Evolutionary conservation across 441 rosid species (phyloP).

Genomic region (Manihot esculenta): DNA sequence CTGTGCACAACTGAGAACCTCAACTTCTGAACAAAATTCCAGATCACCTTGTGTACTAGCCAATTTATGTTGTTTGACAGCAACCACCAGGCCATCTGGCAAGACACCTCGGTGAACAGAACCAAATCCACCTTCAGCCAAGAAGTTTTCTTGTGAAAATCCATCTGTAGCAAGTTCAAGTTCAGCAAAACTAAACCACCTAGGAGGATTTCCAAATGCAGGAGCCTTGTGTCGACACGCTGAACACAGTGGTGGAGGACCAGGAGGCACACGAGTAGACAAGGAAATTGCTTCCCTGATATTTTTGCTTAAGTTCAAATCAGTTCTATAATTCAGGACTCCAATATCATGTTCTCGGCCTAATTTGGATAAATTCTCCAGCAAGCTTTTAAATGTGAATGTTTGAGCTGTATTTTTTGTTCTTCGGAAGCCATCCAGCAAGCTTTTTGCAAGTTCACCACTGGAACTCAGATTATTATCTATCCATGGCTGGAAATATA

Average conservation of each 20-base stretch:
- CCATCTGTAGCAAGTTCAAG: conserved; percentile 86
- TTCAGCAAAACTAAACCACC: conserved; percentile 83
- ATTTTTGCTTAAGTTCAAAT: conserved; percentile 65
- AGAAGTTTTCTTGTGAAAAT: conserved; percentile 83
- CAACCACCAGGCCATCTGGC: conserved; percentile 84
- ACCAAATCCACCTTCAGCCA: conserved; percentile 99
- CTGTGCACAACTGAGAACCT: conserved; percentile 98
- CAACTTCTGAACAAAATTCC: conserved; percentile 98
- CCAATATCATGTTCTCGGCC: conserved; percentile 57
- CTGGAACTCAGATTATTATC: conserved; percentile 49
- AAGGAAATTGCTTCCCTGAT: conserved; percentile 84
- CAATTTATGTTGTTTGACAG: conserved; percentile 90
- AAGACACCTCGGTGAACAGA: conserved; percentile 91
- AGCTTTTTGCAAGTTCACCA: conserved; percentile 41
- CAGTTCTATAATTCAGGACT: conserved; percentile 44
- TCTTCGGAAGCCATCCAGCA: conserved; percentile 46
- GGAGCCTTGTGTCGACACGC: conserved; percentile 93
- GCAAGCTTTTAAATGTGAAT: conserved; percentile 45
- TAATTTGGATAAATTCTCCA: conserved; percentile 60
- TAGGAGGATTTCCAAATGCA: conserved; percentile 88
- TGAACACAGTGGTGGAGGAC: conserved; percentile 95
- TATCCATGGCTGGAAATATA: conserved; percentile 71
- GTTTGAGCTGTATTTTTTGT: conserved; percentile 38
- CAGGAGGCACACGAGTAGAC: conserved; percentile 63
- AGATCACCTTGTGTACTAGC: conserved; percentile 97